Base-by-base conservation (phyloP, 139 green algal genomes). In the Choricystis sp. region DNA sequence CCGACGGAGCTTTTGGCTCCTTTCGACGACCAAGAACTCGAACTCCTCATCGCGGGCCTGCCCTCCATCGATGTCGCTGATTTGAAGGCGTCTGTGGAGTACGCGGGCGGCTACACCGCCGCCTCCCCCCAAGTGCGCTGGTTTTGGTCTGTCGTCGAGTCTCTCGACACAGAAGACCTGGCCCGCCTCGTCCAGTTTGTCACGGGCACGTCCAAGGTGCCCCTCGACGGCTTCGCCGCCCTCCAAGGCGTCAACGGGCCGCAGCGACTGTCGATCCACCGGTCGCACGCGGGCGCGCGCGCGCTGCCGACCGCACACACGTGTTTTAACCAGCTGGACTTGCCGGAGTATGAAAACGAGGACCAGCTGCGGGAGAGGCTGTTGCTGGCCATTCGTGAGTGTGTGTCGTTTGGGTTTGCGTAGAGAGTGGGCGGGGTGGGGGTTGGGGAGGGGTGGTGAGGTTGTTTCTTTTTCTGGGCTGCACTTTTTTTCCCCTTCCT, bases 1-100 rank as follows among this genome's bases (percentile, higher is more conserved):
- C 85, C 89, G 19, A 65, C 70, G 52, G 74, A 78, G 19, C 31
- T 81, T 19, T 49, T 76, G n/a, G 56, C 56, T 9, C 56, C 23
- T 19, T 97, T 99, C 78, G 96, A 92, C 70, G 86, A 96, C 74
- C 81, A 88, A 63, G 93, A 99, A 84, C 89, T 99, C 62, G 93
- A 99, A 83, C 84, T 99, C 69, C 76, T 99, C 27, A 96, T 99
- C 74, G 81, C 64, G 56, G 93, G 93, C 20, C 79, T 98, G 74
- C 93, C 93, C 1, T 87, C 98, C 66, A 90, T 98, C 23, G 91
- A 99, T 64, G 58, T 95, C 26, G 82, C 80, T 56, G 90, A 97
- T 81, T 78, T 97, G 74, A 72, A 79, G 20, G 69, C 68, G 49
- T 89, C 97, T 77, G 96, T 87, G 3, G 89, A 96, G 76, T 99